A percentile compares a stretch with the other conserved stretches of the same genome.
Evolutionary conservation across 1,139 yeast genomes (phyloP).

Genomic region (Spathaspora sp.): DNA sequence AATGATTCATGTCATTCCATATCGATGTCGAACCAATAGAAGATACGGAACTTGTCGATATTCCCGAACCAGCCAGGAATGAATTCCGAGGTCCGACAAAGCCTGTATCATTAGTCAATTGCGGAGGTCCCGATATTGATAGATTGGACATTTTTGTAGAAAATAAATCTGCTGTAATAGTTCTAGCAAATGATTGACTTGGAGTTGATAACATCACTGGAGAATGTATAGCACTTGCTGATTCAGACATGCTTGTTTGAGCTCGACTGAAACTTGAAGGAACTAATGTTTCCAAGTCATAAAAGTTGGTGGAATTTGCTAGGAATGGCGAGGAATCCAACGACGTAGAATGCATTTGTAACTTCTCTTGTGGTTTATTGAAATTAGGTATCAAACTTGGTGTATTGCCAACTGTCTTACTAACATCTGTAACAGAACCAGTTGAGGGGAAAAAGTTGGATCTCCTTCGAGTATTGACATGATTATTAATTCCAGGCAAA

Average conservation of each 20-base stretch:
- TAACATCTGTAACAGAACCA: background rate
- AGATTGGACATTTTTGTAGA: background rate
- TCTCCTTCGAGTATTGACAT: conserved; percentile 7
- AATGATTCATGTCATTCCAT: background rate
- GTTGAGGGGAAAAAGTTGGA: conserved; percentile 11
- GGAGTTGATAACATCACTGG: conserved; percentile 2
- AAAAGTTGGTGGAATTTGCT: background rate
- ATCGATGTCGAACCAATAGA: background rate
- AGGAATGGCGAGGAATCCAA: background rate
- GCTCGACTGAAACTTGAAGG: conserved; percentile 1
- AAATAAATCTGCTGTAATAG: background rate
- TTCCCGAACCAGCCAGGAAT: background rate
- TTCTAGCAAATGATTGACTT: background rate
- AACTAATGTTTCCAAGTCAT: conserved; percentile 4
- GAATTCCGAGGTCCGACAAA: background rate
- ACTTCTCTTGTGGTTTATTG: background rate
- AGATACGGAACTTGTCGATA: background rate
- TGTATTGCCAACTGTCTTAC: background rate
- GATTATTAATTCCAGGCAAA: background rate
- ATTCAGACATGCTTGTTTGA: background rate
- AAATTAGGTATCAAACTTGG: background rate
- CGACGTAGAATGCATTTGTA: background rate
- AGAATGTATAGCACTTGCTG: conserved; percentile 2
- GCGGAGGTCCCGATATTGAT: background rate
- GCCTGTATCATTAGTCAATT: background rate